A percentile compares a stretch with the other conserved stretches of the same genome.
These are phyloP conservation scores for Pythium volutum DNA, from an alignment of 352 stramenopile genomes.

Conservation along the genomic window DNA sequence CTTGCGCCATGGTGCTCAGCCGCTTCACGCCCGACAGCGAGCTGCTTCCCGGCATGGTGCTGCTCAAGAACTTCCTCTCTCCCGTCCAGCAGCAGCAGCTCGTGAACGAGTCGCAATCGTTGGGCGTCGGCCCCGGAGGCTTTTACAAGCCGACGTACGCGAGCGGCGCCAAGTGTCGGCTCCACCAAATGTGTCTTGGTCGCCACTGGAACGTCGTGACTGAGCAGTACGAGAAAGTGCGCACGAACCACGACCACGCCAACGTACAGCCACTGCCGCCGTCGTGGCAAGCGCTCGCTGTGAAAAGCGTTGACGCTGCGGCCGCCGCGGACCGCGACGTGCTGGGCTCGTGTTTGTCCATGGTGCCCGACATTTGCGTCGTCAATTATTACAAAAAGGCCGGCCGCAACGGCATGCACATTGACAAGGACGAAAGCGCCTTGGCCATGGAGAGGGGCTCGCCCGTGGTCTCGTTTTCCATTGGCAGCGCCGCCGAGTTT, in stretches of 20 bases:
- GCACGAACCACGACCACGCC: constrained; percentile 53
- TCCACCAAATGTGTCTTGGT: constrained; percentile 74
- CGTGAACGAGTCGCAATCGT: constrained; percentile 44
- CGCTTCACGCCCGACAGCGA: constrained; percentile 17
- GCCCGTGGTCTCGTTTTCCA: constrained; percentile 68
- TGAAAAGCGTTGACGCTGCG: constrained; percentile 38
- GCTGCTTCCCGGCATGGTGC: constrained; percentile 59
- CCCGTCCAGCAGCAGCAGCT: constrained; percentile 51
- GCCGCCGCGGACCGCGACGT: constrained; percentile 36
- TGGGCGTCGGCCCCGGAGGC: constrained; percentile 40
- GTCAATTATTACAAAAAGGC: constrained; percentile 81
- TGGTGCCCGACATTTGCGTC: constrained; percentile 63
- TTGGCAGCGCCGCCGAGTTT: constrained; percentile 63
- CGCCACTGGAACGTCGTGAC: constrained; percentile 69
- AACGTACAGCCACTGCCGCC: constrained; percentile 32
- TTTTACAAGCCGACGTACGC: constrained; percentile 74
- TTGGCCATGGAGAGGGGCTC: constrained; percentile 59
- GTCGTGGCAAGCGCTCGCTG: constrained; percentile 33
- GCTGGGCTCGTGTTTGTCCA: constrained; percentile 39
- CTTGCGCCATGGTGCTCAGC: background rate
- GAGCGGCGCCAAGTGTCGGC: constrained; percentile 62
- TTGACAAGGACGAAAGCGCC: constrained; percentile 68
- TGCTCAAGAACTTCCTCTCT: constrained; percentile 53
- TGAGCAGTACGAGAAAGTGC: constrained; percentile 59
- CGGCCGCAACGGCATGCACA: constrained; percentile 68